phyloP scores from a whole-genome alignment of 176 grass and related monocot species.

The Juncus effusus region DNA sequence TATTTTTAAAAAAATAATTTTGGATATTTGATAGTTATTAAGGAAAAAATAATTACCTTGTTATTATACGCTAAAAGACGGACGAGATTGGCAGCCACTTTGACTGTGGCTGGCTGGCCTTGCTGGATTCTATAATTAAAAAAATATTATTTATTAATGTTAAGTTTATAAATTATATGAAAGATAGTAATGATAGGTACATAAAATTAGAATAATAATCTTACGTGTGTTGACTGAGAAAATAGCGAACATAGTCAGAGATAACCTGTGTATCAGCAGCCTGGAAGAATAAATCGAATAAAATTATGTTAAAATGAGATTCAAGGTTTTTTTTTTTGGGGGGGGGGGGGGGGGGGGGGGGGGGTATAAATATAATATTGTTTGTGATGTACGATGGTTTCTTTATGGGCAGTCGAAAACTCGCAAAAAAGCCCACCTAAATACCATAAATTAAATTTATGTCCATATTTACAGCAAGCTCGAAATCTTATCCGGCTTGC shows the following conservation, averaged over 20 bases:
- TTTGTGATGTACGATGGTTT: slow-evolving; percentile 28
- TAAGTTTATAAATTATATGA: too few relatives aligned
- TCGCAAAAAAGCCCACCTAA: slow-evolving; percentile 35
- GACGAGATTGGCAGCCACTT: slow-evolving; percentile 89
- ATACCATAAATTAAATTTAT: slow-evolving; percentile 35
- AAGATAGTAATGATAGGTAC: not conserved
- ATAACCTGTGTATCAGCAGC: slow-evolving; percentile 92
- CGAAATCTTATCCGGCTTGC: slow-evolving; percentile 27
- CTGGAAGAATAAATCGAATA: slow-evolving; percentile 36
- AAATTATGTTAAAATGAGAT: slow-evolving; percentile 1
- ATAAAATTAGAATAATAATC: slow-evolving; percentile 1
- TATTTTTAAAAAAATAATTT: slow-evolving; percentile 1
- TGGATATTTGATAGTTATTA: not conserved
- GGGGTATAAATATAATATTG: too few relatives aligned
- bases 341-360: too few relatives aligned
- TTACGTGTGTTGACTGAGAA: slow-evolving; percentile 97
- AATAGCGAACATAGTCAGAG: slow-evolving; percentile 96
- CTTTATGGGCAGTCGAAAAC: slow-evolving; percentile 27
- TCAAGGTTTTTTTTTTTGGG: too few relatives aligned
- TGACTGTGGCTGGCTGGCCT: slow-evolving; percentile 88
- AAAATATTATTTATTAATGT: not conserved
- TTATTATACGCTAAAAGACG: slow-evolving; percentile 91
- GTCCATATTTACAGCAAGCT: slow-evolving; percentile 51
- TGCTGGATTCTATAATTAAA: slow-evolving; percentile 67
- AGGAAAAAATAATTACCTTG: slow-evolving; percentile 49